Base-by-base conservation (phyloP, 2,329 filamentous ascomycete genomes). In the Aspergillus pseudotamarii region DNA sequence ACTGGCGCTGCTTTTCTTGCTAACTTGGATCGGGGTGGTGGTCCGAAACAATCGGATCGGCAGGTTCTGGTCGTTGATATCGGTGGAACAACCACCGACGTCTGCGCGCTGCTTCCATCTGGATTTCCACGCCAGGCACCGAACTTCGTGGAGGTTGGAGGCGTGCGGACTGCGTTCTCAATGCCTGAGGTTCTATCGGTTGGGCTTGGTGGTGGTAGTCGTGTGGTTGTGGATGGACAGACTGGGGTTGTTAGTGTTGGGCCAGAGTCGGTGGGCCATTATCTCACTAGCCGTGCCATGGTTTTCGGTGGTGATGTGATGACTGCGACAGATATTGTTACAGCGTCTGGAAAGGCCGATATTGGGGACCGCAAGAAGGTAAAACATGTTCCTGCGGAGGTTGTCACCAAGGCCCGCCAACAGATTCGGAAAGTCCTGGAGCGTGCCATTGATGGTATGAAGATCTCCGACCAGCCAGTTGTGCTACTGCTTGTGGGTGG, bases 21-120 rank as follows among this genome's bases (percentile, higher is more conserved):
- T 1, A 58, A 60, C 4, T 46, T 69, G 21, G 65, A 65, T 28
- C 48, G 48, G 48, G 26, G 48, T 51, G 48, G 23, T 23, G 11
- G 11, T 23, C 4, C 43, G 21, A 51, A 32, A 26, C 6, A 16
- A 5, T 32, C 26, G 0, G 26, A 28, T 19, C 26, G 16, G 48
- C 66, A 67, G 23, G 51, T 69, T 3, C 58, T 88, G 50, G 88
- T 90, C 0, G 84, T 90, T 2, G 88, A 91, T 69, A 85, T 91
- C 59, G 88, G 88, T 0, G 88, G 88, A 2, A 91, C 88, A 0
- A 90, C 88, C 0, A 85, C 87, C 0, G 88, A 90, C 66, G 85
- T 89, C 12, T 87, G 88, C 0, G 74, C 89, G 0, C 73, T 91
- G 5, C 80, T 88, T 8, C 80, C 84, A 0, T 89, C 85, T 57